These are phyloP conservation scores for Penicillium daleae DNA, from an alignment of 495 filamentous ascomycete genomes.

Conservation along the genomic window DNA sequence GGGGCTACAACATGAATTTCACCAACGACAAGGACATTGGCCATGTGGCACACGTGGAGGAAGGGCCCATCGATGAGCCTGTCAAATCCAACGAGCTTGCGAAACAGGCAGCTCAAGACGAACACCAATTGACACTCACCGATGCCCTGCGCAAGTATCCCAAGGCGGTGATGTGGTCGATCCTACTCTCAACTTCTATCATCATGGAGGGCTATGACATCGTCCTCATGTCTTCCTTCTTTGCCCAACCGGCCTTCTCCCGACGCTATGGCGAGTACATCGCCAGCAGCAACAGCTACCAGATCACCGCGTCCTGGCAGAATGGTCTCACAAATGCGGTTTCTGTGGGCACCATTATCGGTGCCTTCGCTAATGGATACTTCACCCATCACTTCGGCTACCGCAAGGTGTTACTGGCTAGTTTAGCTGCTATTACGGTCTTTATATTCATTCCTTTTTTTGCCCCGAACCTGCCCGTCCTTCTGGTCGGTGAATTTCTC, in stretches of 20 bases:
- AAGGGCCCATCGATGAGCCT: not conserved
- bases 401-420: constrained; percentile 61
- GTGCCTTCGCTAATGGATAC: constrained; percentile 48
- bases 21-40: no score
- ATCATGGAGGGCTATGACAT: constrained; percentile 8
- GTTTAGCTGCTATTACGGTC: constrained; percentile 52
- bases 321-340: constrained; percentile 64
- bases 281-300: constrained; percentile 44
- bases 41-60: no score
- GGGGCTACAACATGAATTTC: no score
- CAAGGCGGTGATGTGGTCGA: constrained; percentile 5
- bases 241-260: constrained; percentile 3
- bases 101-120: not conserved
- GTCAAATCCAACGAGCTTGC: constrained; percentile 5
- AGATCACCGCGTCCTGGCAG: constrained; percentile 68
- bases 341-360: constrained; percentile 33
- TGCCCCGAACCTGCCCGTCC: constrained; percentile 66
- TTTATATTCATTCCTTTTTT: constrained; percentile 71
- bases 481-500: constrained; percentile 57
- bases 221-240: constrained; percentile 6
- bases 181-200: constrained; percentile 1
- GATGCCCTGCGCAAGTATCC: constrained; percentile 6
- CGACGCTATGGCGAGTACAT: constrained; percentile 1
- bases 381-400: constrained; percentile 49
- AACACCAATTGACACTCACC: not conserved